Evolutionary conservation across 2,329 filamentous ascomycete species (phyloP).

Genomic region (Colletotrichum tofieldiae): DNA sequence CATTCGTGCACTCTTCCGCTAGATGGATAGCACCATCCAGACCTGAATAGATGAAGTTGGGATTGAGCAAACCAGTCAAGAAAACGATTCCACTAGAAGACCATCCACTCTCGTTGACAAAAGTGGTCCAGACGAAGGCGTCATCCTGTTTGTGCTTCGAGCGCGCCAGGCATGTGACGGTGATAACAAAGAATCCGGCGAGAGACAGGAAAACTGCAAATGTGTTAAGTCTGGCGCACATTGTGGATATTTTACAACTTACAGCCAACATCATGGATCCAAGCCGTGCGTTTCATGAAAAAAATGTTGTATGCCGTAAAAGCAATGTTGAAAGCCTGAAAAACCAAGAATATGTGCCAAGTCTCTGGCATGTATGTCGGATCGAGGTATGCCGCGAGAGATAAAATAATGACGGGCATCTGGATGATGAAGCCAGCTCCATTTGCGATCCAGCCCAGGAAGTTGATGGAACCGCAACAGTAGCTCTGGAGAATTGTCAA

Average conservation of each 20-base stretch:
- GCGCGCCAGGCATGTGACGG: conserved; percentile 49
- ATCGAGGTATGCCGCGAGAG: conserved; percentile 27
- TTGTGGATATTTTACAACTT: not conserved
- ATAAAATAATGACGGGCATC: conserved; percentile 32
- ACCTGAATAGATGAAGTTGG: conserved; percentile 56
- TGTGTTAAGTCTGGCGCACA: not conserved
- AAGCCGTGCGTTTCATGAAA: conserved; percentile 27
- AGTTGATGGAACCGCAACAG: conserved; percentile 32
- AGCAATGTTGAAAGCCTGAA: conserved; percentile 17
- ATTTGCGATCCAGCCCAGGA: conserved; percentile 35
- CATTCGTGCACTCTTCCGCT: conserved; percentile 54
- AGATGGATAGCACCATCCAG: conserved; percentile 56
- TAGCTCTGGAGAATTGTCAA: conserved; percentile 13
- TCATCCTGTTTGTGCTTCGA: conserved; percentile 22
- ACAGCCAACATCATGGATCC: conserved; percentile 35
- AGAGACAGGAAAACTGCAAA: conserved; percentile 23
- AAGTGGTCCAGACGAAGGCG: conserved; percentile 50
- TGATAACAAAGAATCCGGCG: conserved; percentile 49
- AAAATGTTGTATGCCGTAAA: conserved; percentile 33
- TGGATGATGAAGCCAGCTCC: conserved; percentile 38
- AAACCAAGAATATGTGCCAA: conserved; percentile 32
- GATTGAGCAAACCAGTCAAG: conserved; percentile 56
- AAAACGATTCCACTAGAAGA: conserved; percentile 52
- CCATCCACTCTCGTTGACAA: conserved; percentile 51
- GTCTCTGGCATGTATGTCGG: conserved; percentile 20